phyloP scores from a whole-genome alignment of 495 filamentous ascomycete species.

The Schizothecium vesticola region DNA sequence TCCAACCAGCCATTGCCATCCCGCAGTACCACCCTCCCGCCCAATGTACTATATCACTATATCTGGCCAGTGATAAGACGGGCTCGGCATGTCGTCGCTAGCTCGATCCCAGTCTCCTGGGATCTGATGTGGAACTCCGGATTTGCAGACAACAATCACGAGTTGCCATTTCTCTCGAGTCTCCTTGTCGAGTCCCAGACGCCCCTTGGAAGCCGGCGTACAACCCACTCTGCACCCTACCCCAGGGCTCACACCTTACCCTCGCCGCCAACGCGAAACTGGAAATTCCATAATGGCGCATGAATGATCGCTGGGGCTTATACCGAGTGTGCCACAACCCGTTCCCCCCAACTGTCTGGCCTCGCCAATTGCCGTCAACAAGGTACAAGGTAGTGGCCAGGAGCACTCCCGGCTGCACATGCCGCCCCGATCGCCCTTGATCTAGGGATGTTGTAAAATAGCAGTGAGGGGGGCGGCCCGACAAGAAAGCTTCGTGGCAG shows the following conservation, averaged over 20 bases:
- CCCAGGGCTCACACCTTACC: background rate
- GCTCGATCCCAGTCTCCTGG: conserved; percentile 35
- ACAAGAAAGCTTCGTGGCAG: background rate
- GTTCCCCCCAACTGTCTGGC: background rate
- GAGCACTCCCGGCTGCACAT: conserved; percentile 9
- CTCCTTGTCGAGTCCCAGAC: background rate
- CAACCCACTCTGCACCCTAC: background rate
- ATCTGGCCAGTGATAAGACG: conserved; percentile 26
- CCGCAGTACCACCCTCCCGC: conserved; percentile 15
- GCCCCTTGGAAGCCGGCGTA: background rate
- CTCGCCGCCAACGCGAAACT: background rate
- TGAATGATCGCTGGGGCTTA: conserved; percentile 7
- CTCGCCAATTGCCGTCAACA: conserved; percentile 10
- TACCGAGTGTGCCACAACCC: background rate
- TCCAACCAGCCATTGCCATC: background rate
- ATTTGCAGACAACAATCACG: conserved; percentile 5
- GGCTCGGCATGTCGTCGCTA: conserved; percentile 32
- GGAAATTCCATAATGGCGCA: background rate
- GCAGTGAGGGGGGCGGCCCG: conserved; percentile 1
- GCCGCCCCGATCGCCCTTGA: conserved; percentile 5
- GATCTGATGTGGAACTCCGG: conserved; percentile 22
- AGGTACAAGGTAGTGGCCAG: conserved; percentile 3
- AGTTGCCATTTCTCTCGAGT: background rate
- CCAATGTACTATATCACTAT: conserved; percentile 19
- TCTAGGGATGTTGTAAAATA: background rate